Percentiles rank a stretch among this genome's conserved stretches.
Evolutionary conservation across 1,139 yeast genomes (phyloP).

Genomic region (Kodamaea anthophila): DNA sequence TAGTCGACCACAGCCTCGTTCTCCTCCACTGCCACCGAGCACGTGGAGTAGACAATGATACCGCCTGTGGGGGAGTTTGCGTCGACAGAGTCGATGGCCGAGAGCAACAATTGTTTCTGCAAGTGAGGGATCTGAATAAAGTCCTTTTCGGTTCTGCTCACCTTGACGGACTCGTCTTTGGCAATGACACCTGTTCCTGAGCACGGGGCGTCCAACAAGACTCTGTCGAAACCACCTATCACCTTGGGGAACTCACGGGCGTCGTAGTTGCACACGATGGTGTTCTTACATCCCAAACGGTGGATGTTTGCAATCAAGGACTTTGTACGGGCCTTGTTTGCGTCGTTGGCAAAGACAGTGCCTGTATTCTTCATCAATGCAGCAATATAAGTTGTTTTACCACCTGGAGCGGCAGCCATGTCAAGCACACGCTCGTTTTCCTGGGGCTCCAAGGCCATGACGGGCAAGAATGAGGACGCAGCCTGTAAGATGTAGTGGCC

Average conservation of each 20-base stretch:
- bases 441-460: constrained; percentile 94
- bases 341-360: constrained; percentile 93
- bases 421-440: constrained; percentile 92
- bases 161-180: constrained; percentile 92
- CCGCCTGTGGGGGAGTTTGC: constrained; percentile 92
- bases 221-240: constrained; percentile 95
- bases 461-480: constrained; percentile 96
- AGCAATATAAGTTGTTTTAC: constrained; percentile 92
- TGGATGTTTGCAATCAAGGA: constrained; percentile 95
- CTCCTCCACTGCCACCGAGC: constrained; percentile 98
- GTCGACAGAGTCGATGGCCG: constrained; percentile 97
- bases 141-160: constrained; percentile 91
- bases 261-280: constrained; percentile 95
- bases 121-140: constrained; percentile 94
- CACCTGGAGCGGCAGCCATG: constrained; percentile 99
- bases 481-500: constrained; percentile 98
- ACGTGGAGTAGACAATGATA: constrained; percentile 90
- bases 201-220: constrained; percentile 96
- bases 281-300: constrained; percentile 92
- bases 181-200: constrained; percentile 99
- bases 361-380: constrained; percentile 99
- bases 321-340: constrained; percentile 93
- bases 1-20: constrained; percentile 98
- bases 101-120: constrained; percentile 85
- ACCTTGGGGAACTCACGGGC: constrained; percentile 98